Conservation (phyloP, 495 filamentous ascomycete genomes). For the Penicillium daleae region DNA sequence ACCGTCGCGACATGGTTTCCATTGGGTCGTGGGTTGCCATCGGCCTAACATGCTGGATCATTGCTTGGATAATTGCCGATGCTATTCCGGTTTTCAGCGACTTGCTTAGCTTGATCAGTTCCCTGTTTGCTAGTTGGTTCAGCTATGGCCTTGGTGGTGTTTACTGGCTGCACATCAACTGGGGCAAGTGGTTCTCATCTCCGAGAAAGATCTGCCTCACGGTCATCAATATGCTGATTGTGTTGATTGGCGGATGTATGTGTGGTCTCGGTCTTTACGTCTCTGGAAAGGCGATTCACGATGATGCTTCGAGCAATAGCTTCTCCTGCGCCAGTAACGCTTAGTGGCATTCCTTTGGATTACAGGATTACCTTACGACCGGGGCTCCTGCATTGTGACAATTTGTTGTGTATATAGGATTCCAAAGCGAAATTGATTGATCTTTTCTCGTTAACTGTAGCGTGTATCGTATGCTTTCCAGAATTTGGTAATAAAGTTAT, state of each 20-base stretch:
- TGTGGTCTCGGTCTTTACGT: constrained; percentile 46
- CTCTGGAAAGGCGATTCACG: constrained; percentile 41
- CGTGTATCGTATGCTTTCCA: neutral
- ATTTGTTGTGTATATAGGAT: constrained; percentile 16
- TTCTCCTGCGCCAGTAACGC: constrained; percentile 44
- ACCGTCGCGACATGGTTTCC: constrained; percentile 52
- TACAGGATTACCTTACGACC: neutral
- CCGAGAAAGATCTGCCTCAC: constrained; percentile 43
- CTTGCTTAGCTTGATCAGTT: constrained; percentile 55
- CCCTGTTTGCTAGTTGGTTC: constrained; percentile 43
- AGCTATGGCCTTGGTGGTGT: constrained; percentile 47
- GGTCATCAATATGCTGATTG: constrained; percentile 35
- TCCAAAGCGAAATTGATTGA: too few species aligned
- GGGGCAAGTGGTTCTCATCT: constrained; percentile 39
- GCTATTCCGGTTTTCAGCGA: constrained; percentile 74
- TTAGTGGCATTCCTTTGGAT: neutral
- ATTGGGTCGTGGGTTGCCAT: constrained; percentile 61
- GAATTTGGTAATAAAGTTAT: neutral
- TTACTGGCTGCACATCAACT: constrained; percentile 51
- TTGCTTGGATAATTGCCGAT: constrained; percentile 74
- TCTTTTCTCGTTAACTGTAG: too few species aligned
- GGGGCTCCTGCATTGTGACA: constrained; percentile 5
- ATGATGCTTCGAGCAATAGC: constrained; percentile 32
- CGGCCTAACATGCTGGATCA: constrained; percentile 57
- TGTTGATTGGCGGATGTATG: constrained; percentile 40